phyloP scores from a whole-genome alignment of 345 rosid genomes.

The Eucalyptus cloeziana region DNA sequence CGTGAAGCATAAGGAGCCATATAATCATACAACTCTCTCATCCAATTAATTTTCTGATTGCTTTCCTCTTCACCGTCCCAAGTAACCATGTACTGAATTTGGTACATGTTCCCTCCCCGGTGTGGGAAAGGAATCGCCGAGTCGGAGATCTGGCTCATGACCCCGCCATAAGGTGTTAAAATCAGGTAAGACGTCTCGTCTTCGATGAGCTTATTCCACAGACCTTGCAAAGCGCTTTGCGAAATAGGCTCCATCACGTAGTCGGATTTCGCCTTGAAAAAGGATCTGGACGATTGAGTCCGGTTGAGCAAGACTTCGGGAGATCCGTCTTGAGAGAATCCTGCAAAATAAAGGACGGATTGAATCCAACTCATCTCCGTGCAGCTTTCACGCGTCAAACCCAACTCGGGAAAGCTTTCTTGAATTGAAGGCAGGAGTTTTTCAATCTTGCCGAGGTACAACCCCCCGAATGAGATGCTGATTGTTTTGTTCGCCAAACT shows the following conservation, averaged over 20 bases:
- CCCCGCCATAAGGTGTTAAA: slow-evolving; percentile 77
- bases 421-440: slow-evolving; percentile 21
- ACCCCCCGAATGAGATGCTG: not conserved
- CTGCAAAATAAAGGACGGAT: slow-evolving; percentile 42
- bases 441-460: slow-evolving; percentile 28
- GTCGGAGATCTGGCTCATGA: slow-evolving; percentile 16
- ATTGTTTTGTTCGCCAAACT: slow-evolving; percentile 12
- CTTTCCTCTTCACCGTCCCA: not conserved
- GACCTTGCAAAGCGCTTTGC: slow-evolving; percentile 18
- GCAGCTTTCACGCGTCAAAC: slow-evolving; percentile 30
- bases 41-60: slow-evolving; percentile 35
- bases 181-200: slow-evolving; percentile 46
- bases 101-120: slow-evolving; percentile 21
- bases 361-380: slow-evolving; percentile 55
- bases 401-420: slow-evolving; percentile 44
- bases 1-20: slow-evolving; percentile 13
- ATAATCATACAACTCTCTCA: slow-evolving; percentile 31
- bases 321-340: slow-evolving; percentile 22
- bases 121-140: slow-evolving; percentile 29
- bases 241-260: slow-evolving; percentile 30
- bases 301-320: slow-evolving; percentile 36
- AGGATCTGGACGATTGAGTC: slow-evolving; percentile 25
- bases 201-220: slow-evolving; percentile 30
- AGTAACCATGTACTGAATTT: not conserved
- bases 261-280: slow-evolving; percentile 60